Evolutionary conservation across 2,329 filamentous ascomycete species (phyloP).

Genomic region (Aspergillus costaricaensis): DNA sequence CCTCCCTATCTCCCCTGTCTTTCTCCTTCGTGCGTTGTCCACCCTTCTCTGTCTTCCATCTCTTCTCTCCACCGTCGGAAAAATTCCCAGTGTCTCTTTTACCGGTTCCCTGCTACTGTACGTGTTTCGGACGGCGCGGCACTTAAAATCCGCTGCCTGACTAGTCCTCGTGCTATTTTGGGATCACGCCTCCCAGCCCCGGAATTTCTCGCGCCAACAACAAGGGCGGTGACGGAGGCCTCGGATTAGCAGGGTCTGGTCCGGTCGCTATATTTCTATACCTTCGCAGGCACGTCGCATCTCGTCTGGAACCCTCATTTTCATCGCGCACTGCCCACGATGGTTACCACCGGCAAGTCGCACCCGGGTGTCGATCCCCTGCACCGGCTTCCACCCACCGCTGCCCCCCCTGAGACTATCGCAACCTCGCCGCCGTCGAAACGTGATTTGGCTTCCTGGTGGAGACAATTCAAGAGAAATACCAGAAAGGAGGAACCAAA

Average conservation of each 20-base stretch:
- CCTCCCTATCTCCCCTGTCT: neutral
- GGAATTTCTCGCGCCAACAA: conserved; percentile 30
- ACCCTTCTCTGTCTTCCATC: neutral
- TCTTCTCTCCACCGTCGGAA: neutral
- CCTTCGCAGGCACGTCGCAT: conserved; percentile 7
- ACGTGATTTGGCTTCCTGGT: conserved; percentile 91
- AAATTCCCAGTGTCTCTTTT: neutral
- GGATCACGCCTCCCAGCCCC: conserved; percentile 32
- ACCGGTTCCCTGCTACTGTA: conserved; percentile 4
- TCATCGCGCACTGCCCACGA: conserved; percentile 22
- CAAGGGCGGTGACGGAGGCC: conserved; percentile 36
- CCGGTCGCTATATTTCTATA: conserved; percentile 13
- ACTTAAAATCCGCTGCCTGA: conserved; percentile 21
- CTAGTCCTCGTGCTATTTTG: conserved; percentile 32
- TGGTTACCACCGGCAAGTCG: conserved; percentile 43
- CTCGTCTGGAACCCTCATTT: neutral
- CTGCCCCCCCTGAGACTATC: conserved; percentile 48
- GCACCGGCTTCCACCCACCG: conserved; percentile 33
- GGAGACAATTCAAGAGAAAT: conserved; percentile 87
- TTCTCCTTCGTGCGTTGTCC: neutral
- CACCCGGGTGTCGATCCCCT: conserved; percentile 37
- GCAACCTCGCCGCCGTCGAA: conserved; percentile 74
- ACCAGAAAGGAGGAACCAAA: conserved; percentile 64
- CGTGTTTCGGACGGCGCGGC: conserved; percentile 22
- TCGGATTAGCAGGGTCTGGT: conserved; percentile 11